These are phyloP conservation scores for Carex kokanica DNA, from an alignment of 176 grass and related monocot species.

Conservation along the genomic window DNA sequence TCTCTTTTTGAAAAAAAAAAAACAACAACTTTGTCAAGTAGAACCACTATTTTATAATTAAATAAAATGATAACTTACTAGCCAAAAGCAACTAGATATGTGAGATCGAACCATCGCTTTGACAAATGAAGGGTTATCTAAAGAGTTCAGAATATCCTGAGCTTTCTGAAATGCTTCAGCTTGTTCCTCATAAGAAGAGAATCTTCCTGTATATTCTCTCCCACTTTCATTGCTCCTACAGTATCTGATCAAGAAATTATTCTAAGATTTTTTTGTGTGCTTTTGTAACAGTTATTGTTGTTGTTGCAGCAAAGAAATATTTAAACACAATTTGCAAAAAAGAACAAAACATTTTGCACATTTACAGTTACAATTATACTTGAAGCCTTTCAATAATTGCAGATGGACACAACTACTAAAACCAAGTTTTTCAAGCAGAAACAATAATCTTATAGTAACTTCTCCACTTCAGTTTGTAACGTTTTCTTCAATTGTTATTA, in stretches of 20 bases:
- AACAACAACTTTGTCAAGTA: neutral
- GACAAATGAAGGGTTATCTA: conserved; percentile 85
- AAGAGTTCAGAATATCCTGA: conserved; percentile 53
- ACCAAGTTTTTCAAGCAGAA: neutral
- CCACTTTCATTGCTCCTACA: conserved; percentile 46
- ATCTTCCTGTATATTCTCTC: conserved; percentile 78
- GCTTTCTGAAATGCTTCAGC: conserved; percentile 61
- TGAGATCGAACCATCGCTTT: conserved; percentile 91
- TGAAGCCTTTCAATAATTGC: neutral
- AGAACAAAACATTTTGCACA: neutral
- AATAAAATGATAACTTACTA: conserved; percentile 60
- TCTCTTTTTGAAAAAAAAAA: neutral
- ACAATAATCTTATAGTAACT: neutral
- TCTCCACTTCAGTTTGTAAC: neutral
- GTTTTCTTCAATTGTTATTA: neutral
- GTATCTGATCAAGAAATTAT: conserved; percentile 39
- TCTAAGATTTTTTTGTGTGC: neutral
- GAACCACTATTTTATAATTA: neutral
- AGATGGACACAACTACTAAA: neutral
- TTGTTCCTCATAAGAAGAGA: conserved; percentile 70
- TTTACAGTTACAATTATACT: neutral
- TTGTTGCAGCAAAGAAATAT: conserved; percentile 7
- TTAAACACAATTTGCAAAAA: neutral
- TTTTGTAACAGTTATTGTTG: neutral
- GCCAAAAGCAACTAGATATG: conserved; percentile 97